Evolutionary conservation across 140 eudicot genomes (phyloP).

Genomic region (Stevia rebaudiana): DNA sequence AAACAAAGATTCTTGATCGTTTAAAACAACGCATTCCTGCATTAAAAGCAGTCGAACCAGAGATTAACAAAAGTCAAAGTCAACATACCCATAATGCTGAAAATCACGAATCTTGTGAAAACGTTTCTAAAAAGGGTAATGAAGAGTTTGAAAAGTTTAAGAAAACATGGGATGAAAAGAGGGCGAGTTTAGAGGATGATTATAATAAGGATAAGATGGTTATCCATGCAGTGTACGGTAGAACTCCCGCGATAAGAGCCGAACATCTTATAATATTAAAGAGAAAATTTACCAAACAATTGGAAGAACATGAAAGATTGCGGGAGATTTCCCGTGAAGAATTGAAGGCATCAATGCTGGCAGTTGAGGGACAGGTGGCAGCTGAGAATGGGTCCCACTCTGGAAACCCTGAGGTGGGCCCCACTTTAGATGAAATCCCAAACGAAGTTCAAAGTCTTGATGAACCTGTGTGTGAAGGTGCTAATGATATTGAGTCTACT

Average conservation of each 20-base stretch:
- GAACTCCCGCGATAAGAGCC: conserved; percentile 1
- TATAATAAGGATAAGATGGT: neutral
- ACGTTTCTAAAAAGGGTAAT: neutral
- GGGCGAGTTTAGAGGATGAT: conserved; percentile 4
- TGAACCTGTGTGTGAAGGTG: conserved; percentile 18
- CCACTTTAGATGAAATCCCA: conserved; percentile 2
- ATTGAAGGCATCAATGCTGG: conserved; percentile 11
- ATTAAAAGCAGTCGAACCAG: conserved; percentile 16
- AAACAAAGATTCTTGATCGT: conserved; percentile 10
- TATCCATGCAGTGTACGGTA: neutral
- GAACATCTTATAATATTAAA: conserved; percentile 6
- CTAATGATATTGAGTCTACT: conserved; percentile 12
- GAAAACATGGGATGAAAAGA: conserved; percentile 14
- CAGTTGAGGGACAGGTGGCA: neutral
- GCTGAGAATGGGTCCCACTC: neutral
- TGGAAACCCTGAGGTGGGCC: conserved; percentile 7
- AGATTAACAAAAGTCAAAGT: conserved; percentile 10
- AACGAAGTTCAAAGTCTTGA: neutral
- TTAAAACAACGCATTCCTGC: conserved; percentile 11
- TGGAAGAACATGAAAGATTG: conserved; percentile 20
- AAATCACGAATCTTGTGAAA: conserved; percentile 5
- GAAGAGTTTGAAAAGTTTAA: conserved; percentile 16
- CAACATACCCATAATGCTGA: neutral
- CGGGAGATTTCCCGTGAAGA: conserved; percentile 14
- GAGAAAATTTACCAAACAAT: neutral